Evolutionary conservation across 139 green algal species (phyloP).

Genomic region (Coelastrella sp.): DNA sequence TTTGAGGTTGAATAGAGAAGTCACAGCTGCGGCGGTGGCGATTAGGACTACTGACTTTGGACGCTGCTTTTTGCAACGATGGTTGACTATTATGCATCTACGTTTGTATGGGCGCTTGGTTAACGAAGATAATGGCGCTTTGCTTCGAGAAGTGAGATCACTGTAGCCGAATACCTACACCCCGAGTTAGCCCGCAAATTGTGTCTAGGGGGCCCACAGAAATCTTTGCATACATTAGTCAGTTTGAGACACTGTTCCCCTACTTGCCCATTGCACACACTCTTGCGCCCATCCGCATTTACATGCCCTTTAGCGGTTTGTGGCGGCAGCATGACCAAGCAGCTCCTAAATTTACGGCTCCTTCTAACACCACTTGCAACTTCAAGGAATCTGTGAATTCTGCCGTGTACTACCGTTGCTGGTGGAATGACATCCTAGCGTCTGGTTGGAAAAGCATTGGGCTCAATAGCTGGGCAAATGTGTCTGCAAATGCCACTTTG

Average conservation of each 20-base stretch:
- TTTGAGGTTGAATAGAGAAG: not conserved
- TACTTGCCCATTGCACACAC: not conserved
- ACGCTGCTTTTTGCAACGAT: not conserved
- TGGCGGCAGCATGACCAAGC: not conserved
- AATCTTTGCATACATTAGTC: not conserved
- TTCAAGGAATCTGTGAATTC: not conserved
- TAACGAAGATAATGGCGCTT: not conserved
- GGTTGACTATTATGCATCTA: not conserved
- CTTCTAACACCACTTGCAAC: not conserved
- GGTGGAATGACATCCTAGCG: not conserved
- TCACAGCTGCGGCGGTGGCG: not conserved
- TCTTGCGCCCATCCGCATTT: not conserved
- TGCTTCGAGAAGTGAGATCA: too few relatives aligned
- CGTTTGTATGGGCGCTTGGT: not conserved
- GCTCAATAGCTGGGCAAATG: not conserved
- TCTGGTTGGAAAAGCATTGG: not conserved
- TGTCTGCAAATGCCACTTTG: not conserved
- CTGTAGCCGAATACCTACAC: not conserved
- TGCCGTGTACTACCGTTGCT: not conserved
- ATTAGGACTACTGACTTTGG: constrained; percentile 9
- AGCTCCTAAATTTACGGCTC: not conserved
- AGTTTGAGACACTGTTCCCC: not conserved
- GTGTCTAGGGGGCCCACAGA: not conserved
- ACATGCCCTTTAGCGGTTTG: not conserved
- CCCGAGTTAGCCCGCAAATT: not conserved